A percentile compares a stretch with the other conserved stretches of the same genome.
Evolutionary conservation across 2,329 filamentous ascomycete species (phyloP).

Genomic region (Epichloe aotearoae): DNA sequence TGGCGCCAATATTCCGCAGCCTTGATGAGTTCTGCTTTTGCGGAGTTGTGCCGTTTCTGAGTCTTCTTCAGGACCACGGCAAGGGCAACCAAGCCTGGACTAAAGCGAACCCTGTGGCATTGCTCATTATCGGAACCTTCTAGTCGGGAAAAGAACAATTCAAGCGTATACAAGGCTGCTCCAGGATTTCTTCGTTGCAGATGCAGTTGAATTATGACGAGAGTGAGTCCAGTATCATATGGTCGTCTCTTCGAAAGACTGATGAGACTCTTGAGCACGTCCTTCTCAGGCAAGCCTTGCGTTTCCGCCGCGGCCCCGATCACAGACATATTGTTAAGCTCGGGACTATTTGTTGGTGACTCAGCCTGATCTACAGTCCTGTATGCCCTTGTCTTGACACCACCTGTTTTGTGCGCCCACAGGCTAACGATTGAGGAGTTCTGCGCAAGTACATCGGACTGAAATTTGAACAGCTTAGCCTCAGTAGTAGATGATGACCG

Average conservation of each 20-base stretch:
- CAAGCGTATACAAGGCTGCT: slow-evolving; percentile 61
- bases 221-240: slow-evolving; percentile 63
- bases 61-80: slow-evolving; percentile 65
- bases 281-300: slow-evolving; percentile 47
- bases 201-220: slow-evolving; percentile 75
- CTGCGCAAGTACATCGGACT: slow-evolving; percentile 39
- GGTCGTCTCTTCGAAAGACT: slow-evolving; percentile 60
- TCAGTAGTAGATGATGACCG: slow-evolving; percentile 34
- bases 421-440: slow-evolving; percentile 54
- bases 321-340: slow-evolving; percentile 30
- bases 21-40: slow-evolving; percentile 61
- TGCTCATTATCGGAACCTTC: slow-evolving; percentile 45
- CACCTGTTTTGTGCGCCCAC: slow-evolving; percentile 52
- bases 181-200: slow-evolving; percentile 56
- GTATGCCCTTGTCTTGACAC: slow-evolving; percentile 38
- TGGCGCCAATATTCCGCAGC: slow-evolving; percentile 71
- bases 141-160: slow-evolving; percentile 60
- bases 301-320: slow-evolving; percentile 61
- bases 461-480: slow-evolving; percentile 60
- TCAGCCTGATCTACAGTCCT: slow-evolving; percentile 21
- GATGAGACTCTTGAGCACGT: slow-evolving; percentile 56
- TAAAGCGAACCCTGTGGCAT: slow-evolving; percentile 59
- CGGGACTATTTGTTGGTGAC: slow-evolving; percentile 17
- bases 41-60: slow-evolving; percentile 59
- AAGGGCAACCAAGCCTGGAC: slow-evolving; percentile 72